These are phyloP conservation scores for Penicillium ochrochloron DNA, from an alignment of 495 filamentous ascomycete species.

Conservation along the genomic window DNA sequence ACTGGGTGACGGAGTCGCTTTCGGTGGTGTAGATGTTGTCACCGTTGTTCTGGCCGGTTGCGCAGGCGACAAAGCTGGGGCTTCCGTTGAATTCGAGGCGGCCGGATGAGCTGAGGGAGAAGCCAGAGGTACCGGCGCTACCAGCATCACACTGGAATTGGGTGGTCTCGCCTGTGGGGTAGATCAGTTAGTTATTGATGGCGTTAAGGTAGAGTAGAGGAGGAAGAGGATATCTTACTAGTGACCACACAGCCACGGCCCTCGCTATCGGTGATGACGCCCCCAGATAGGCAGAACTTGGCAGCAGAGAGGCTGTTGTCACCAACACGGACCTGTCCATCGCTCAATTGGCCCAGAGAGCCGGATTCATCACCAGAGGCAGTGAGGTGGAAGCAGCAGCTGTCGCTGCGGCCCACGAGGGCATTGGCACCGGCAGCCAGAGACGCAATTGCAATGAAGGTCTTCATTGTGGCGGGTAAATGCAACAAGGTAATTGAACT, in stretches of 20 bases:
- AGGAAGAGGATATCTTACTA: constrained; percentile 34
- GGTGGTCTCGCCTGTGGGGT: constrained; percentile 51
- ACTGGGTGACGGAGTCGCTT: constrained; percentile 47
- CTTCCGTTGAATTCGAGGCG: constrained; percentile 49
- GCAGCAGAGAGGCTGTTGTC: constrained; percentile 38
- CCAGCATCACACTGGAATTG: constrained; percentile 70
- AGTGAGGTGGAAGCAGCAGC: constrained; percentile 53
- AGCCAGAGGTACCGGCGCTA: constrained; percentile 47
- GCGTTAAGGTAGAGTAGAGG: background rate
- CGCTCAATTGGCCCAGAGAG: constrained; percentile 51
- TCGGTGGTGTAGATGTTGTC: constrained; percentile 58
- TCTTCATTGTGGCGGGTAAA: constrained; percentile 28
- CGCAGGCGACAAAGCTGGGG: constrained; percentile 58
- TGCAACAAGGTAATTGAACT: background rate
- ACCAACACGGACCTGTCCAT: constrained; percentile 58
- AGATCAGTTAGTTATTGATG: constrained; percentile 18
- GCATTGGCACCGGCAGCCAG: constrained; percentile 42
- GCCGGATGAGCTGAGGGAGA: constrained; percentile 54
- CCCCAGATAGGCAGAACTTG: constrained; percentile 47
- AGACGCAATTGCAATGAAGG: constrained; percentile 34
- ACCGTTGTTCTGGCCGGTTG: constrained; percentile 53
- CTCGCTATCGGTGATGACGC: constrained; percentile 52
- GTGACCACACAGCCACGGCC: constrained; percentile 62
- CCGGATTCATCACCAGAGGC: constrained; percentile 49
- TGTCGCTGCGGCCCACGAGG: constrained; percentile 36